Base-by-base conservation (phyloP, 371 early-diverging fungal species). In the Haplosporangium sp. region DNA sequence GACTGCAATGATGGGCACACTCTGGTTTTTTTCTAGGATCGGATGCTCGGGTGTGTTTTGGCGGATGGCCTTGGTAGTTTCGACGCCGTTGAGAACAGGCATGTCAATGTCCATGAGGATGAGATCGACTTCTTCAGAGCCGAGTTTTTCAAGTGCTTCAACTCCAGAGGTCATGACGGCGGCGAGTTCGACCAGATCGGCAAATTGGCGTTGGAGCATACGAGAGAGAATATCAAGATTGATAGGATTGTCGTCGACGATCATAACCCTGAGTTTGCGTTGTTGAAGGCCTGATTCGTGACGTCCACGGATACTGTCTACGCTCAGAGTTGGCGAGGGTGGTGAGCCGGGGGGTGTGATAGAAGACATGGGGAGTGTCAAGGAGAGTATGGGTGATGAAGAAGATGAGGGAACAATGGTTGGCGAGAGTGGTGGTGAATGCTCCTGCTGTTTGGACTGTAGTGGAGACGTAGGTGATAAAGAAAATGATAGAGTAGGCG, bases 91-190 rank as follows among this genome's bases (percentile, higher is more conserved):
- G 45, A 89, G 62, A 13, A 79, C 69, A 18, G 90, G 90, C 90
- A 90, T 90, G 43, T 90, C 89, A 66, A 90, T 90, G 50, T 90
- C 90, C 85, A 89, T 84, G 54, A 90, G 69, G 18, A 90, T 73
- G 14, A 88, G 66, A 72, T 90, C 89, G 55, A 84, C 85, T 5
- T 64, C 61, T 21, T 85, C 72, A 41, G 69, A 55, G 11, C 59
- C 52, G n/a, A 90, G 70, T n/a, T 61, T 45, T 29, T 82, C 79
- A 7, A 90, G 67, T 13, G 87, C 90, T 47, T 67, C 63, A 29
- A 57, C 59, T 16, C 80, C 82, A 45, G 71, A 76, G 50, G 81
- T 75, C 29, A 79, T 79, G 23, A 82, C 57, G 14, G 75, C 81
- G 18, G 83, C 69, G 16, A 82, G 76, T 7, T 83, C 65, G 53